A percentile compares a stretch with the other conserved stretches of the same genome.
These are phyloP conservation scores for Pseudogymnoascus sp. DNA, from an alignment of 2,329 filamentous ascomycete genomes.

Conservation along the genomic window DNA sequence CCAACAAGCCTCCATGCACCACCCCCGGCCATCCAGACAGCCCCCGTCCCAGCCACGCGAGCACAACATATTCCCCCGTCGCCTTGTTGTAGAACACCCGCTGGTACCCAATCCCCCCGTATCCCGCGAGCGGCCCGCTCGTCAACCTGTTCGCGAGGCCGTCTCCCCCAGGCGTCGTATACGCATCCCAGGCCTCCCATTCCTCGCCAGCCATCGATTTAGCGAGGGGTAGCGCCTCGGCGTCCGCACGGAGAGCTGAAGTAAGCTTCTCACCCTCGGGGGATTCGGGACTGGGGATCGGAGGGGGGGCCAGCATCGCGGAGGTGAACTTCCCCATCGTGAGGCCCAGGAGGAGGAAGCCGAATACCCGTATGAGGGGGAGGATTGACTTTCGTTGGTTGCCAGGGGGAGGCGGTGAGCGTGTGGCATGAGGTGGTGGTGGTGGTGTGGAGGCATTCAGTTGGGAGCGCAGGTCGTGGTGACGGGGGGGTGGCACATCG, in stretches of 20 bases:
- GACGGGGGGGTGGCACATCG: conserved; percentile 1
- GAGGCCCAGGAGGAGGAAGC: conserved; percentile 38
- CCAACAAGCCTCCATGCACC: conserved; percentile 64
- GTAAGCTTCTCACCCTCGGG: conserved; percentile 36
- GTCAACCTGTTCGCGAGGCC: conserved; percentile 31
- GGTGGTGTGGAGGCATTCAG: conserved; percentile 14
- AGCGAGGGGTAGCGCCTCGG: conserved; percentile 40
- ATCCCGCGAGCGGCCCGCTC: conserved; percentile 36
- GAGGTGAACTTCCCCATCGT: conserved; percentile 33
- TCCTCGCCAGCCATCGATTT: conserved; percentile 37
- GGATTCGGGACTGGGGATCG: conserved; percentile 34
- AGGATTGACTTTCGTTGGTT: conserved; percentile 23
- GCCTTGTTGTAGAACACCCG: conserved; percentile 56
- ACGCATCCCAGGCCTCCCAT: conserved; percentile 38
- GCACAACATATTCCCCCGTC: conserved; percentile 50
- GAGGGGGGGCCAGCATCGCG: conserved; percentile 38
- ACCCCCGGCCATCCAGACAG: conserved; percentile 64
- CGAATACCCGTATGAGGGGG: conserved; percentile 25
- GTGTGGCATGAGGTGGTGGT: not conserved
- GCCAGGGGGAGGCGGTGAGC: conserved; percentile 12
- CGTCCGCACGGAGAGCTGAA: conserved; percentile 35
- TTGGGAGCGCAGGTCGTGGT: conserved; percentile 23
- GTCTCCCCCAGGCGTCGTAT: conserved; percentile 23
- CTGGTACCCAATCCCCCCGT: conserved; percentile 44
- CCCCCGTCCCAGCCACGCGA: conserved; percentile 62